Evolutionary conservation across 2,329 filamentous ascomycete genomes (phyloP).

Genomic region (Elsinoe perseae): DNA sequence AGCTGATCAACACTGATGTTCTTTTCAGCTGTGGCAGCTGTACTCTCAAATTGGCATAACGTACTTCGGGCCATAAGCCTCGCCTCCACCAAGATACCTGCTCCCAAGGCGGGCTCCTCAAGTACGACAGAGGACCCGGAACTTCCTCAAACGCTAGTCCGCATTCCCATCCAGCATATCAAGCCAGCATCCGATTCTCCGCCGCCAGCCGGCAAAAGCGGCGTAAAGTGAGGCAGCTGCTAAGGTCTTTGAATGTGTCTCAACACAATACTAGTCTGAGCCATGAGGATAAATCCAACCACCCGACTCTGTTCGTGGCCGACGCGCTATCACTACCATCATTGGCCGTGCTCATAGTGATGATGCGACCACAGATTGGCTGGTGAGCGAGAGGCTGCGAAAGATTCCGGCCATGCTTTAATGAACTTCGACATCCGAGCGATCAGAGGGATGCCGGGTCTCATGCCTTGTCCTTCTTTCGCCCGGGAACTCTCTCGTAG

Average conservation of each 20-base stretch:
- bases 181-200: slow-evolving; percentile 25
- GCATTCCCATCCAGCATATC: slow-evolving; percentile 70
- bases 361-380: neutral
- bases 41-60: slow-evolving; percentile 81
- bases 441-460: too few species aligned
- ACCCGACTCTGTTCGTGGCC: too few species aligned
- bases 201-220: slow-evolving; percentile 22
- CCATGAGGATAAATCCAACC: too few species aligned
- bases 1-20: slow-evolving; percentile 6
- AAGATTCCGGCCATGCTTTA: too few species aligned
- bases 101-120: slow-evolving; percentile 43
- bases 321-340: too few species aligned
- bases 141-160: slow-evolving; percentile 72
- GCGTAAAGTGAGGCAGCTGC: slow-evolving; percentile 17
- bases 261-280: too few species aligned
- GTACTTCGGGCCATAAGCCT: slow-evolving; percentile 78
- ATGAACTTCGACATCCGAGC: too few species aligned
- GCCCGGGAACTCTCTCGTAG: slow-evolving; percentile 66
- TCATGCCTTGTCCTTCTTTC: slow-evolving; percentile 22
- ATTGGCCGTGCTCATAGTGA: neutral
- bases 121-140: slow-evolving; percentile 41
- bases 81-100: slow-evolving; percentile 70
- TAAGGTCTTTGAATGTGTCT: neutral
- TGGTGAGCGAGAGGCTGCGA: too few species aligned
- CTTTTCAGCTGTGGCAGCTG: slow-evolving; percentile 64